Percentiles rank a stretch among this genome's conserved stretches.
Conservation (phyloP, 108 stramenopile genomes). For the Fistulifera solaris region DNA sequence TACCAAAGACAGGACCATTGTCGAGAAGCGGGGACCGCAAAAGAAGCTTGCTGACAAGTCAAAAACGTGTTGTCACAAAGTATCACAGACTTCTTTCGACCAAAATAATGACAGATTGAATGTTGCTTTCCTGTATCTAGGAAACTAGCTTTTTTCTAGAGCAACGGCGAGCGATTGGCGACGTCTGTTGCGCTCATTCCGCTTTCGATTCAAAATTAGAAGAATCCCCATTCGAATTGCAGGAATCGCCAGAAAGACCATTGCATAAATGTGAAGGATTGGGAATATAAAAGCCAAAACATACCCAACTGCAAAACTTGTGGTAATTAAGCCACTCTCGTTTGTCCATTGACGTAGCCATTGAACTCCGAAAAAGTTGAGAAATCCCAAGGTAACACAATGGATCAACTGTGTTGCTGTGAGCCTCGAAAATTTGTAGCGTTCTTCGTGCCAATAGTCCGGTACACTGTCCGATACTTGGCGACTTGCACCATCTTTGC, state of each 20-base stretch:
- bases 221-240: constrained; percentile 31
- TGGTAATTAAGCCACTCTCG: constrained; percentile 36
- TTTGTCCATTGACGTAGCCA: constrained; percentile 51
- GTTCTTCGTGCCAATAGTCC: constrained; percentile 41
- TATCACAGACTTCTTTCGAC: too few species aligned
- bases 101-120: too few species aligned
- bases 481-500: not conserved
- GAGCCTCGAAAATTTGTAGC: constrained; percentile 42
- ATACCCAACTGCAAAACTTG: constrained; percentile 5
- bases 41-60: too few species aligned
- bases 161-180: not conserved
- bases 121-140: too few species aligned
- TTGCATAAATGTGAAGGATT: constrained; percentile 58
- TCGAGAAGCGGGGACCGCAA: too few species aligned
- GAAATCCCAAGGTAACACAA: constrained; percentile 44
- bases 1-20: too few species aligned
- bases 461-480: constrained; percentile 22
- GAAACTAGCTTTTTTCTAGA: not conserved
- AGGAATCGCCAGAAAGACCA: constrained; percentile 51
- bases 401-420: constrained; percentile 41
- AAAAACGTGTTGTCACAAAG: too few species aligned
- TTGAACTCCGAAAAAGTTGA: constrained; percentile 69
- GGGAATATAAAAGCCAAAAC: constrained; percentile 17
- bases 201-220: constrained; percentile 6
- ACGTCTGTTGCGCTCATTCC: constrained; percentile 1